A percentile compares a stretch with the other conserved stretches of the same genome.
phyloP scores from a whole-genome alignment of 257 asterid species.

The Verbascum thapsus region DNA sequence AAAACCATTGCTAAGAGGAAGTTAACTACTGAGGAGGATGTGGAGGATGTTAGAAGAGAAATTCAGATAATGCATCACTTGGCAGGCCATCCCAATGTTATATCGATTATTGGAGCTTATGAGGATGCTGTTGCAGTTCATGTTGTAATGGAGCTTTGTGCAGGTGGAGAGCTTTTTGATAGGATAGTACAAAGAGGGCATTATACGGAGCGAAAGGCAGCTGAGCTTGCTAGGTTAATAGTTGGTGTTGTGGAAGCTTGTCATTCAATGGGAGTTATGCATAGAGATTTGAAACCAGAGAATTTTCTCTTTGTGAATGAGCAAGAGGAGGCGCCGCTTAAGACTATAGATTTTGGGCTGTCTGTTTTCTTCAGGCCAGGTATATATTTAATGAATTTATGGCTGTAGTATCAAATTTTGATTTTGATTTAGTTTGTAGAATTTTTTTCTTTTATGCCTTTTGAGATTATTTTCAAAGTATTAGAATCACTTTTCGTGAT shows the following conservation, averaged over 20 bases:
- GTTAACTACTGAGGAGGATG: conserved; percentile 48
- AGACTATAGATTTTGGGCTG: conserved; percentile 52
- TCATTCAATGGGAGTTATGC: conserved; percentile 54
- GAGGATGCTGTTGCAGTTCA: conserved; percentile 54
- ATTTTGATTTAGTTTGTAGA: background rate
- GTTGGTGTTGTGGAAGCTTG: conserved; percentile 56
- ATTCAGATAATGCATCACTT: conserved; percentile 59
- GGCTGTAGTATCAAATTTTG: background rate
- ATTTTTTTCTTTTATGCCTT: conserved; percentile 1
- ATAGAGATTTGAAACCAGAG: conserved; percentile 51
- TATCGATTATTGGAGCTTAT: conserved; percentile 48
- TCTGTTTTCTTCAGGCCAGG: conserved; percentile 55
- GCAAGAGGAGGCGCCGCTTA: conserved; percentile 45
- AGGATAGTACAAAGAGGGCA: conserved; percentile 56
- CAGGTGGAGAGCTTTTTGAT: conserved; percentile 58
- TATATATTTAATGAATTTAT: conserved; percentile 5
- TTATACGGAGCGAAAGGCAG: conserved; percentile 50
- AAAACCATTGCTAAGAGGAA: conserved; percentile 56
- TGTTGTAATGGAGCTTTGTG: conserved; percentile 53
- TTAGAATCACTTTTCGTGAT: background rate
- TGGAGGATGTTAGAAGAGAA: conserved; percentile 58
- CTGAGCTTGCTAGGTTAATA: conserved; percentile 49
- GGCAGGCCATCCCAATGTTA: conserved; percentile 50
- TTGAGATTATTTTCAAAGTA: background rate
- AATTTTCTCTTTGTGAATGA: conserved; percentile 48